phyloP scores from a whole-genome alignment of 352 stramenopile species.

The Phytophthora syringae region DNA sequence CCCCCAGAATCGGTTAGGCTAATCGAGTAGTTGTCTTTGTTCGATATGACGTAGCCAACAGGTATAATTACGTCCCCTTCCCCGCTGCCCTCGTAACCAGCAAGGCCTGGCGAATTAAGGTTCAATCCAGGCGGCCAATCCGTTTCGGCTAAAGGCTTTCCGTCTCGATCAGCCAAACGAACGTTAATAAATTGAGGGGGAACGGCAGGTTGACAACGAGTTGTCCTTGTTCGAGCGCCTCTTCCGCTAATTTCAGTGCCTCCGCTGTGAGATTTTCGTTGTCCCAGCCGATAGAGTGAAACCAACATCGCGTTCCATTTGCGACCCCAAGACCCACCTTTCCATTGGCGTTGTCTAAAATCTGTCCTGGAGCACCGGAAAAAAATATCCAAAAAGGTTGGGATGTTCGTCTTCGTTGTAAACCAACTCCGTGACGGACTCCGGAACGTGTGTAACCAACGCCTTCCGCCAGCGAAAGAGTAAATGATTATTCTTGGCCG shows the following conservation, averaged over 20 bases:
- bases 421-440: background rate
- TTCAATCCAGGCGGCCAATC: background rate
- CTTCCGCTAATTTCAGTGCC: background rate
- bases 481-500: too few relatives aligned
- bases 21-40: too few relatives aligned
- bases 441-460: too few relatives aligned
- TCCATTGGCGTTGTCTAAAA: constrained; percentile 23
- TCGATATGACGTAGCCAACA: too few relatives aligned
- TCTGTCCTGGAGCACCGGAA: constrained; percentile 1
- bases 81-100: too few relatives aligned
- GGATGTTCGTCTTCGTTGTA: constrained; percentile 15
- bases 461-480: too few relatives aligned
- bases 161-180: background rate
- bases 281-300: constrained; percentile 1
- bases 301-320: constrained; percentile 11
- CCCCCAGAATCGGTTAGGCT: too few relatives aligned
- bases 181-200: background rate
- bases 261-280: background rate
- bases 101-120: too few relatives aligned
- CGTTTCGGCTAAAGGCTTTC: background rate
- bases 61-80: too few relatives aligned
- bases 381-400: constrained; percentile 19
- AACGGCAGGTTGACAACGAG: background rate
- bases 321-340: constrained; percentile 6
- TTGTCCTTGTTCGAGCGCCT: background rate